A percentile compares a stretch with the other conserved stretches of the same genome.
Evolutionary conservation across 257 asterid genomes (phyloP).

Genomic region (Ocimum tenuiflorum): DNA sequence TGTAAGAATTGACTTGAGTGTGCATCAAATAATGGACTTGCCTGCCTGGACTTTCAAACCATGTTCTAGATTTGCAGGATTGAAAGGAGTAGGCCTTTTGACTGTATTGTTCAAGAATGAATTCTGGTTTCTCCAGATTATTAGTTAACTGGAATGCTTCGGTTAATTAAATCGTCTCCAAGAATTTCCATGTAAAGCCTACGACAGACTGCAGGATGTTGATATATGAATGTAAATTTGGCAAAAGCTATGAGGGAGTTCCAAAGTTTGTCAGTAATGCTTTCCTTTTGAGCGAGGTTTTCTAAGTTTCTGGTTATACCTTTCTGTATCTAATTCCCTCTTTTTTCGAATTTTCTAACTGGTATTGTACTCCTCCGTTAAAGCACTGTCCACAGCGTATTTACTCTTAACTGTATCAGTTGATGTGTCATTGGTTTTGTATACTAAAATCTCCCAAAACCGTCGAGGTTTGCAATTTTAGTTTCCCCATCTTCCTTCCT

Average conservation of each 20-base stretch:
- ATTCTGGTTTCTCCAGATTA: not conserved
- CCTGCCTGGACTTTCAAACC: not conserved
- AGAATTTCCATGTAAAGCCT: constrained; percentile 15
- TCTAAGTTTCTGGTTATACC: not conserved
- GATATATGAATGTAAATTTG: constrained; percentile 29
- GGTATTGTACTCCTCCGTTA: not conserved
- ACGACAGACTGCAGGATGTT: constrained; percentile 13
- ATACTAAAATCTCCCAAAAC: not conserved
- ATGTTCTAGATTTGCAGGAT: constrained; percentile 20
- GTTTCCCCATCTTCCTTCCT: not conserved
- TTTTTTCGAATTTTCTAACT: not conserved
- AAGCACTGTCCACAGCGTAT: not conserved
- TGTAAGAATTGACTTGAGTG: constrained; percentile 28
- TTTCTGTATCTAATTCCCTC: constrained; percentile 3
- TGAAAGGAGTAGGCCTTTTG: constrained; percentile 13
- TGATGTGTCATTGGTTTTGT: not conserved
- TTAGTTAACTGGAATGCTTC: constrained; percentile 2
- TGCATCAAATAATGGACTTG: constrained; percentile 21
- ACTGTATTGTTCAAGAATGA: constrained; percentile 3
- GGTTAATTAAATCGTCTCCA: constrained; percentile 10
- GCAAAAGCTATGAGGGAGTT: constrained; percentile 16
- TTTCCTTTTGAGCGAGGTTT: constrained; percentile 16
- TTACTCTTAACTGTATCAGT: not conserved
- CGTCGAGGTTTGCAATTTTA: not conserved
- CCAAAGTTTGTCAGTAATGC: constrained; percentile 28